Percentiles rank a stretch among this genome's conserved stretches.
These are phyloP conservation scores for Macadamia integrifolia DNA, from an alignment of 164 flowering plant genomes.

Conservation along the genomic window DNA sequence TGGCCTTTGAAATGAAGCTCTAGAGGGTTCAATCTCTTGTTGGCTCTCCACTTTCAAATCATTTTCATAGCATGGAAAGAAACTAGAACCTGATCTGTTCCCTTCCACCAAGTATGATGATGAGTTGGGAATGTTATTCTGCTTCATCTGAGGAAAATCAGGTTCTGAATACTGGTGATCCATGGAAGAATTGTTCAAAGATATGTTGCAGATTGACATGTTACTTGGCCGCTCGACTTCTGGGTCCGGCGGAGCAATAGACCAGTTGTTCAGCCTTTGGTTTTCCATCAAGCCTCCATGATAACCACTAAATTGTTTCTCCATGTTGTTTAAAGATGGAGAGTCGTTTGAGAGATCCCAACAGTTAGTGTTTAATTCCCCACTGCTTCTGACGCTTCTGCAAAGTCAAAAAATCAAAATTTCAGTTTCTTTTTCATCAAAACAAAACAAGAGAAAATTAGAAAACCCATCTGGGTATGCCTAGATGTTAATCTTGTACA, in stretches of 20 bases:
- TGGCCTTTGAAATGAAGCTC: conserved; percentile 14
- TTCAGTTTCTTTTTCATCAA: neutral
- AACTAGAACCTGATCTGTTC: conserved; percentile 7
- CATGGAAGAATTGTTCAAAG: conserved; percentile 15
- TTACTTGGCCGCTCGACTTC: too few species aligned
- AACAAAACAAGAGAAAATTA: too few species aligned
- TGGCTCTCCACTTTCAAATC: conserved; percentile 20
- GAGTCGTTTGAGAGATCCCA: conserved; percentile 38
- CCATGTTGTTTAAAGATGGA: conserved; percentile 22
- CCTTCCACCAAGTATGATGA: conserved; percentile 9
- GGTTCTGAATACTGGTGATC: conserved; percentile 13
- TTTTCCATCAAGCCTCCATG: conserved; percentile 20
- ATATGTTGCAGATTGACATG: conserved; percentile 14
- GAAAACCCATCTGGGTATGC: too few species aligned
- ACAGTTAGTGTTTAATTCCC: conserved; percentile 26
- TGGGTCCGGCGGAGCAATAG: too few species aligned
- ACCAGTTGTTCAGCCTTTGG: conserved; percentile 22
- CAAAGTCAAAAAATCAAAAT: conserved; percentile 4
- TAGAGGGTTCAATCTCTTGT: conserved; percentile 16
- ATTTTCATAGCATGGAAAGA: conserved; percentile 27
- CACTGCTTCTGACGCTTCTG: conserved; percentile 36
- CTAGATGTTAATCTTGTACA: too few species aligned
- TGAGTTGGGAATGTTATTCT: conserved; percentile 6
- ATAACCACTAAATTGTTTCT: conserved; percentile 21
- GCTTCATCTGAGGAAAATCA: conserved; percentile 17